Base-by-base conservation (phyloP, 75 land plant genomes). In the Azolla pinnata region DNA sequence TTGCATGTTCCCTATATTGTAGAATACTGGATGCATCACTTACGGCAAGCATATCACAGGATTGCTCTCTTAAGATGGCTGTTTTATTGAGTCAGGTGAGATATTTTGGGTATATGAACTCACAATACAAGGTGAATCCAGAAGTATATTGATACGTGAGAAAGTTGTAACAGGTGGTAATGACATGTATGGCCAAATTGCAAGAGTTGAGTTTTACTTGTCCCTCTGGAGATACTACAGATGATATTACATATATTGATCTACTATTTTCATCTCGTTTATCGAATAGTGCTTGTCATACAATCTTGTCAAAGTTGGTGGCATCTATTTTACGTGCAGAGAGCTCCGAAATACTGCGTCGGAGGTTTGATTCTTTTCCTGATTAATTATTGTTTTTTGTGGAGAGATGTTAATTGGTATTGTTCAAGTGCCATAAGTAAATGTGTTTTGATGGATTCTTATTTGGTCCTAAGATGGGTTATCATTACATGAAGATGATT, bases 31-130 rank as follows among this genome's bases (percentile, higher is more conserved):
- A 88, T 81, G 79, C 87, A 9, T 72, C 83, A 23, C 57, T 93
- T 54, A 72, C 61, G 60, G 83, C 85, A 7, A 81, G 82, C 49
- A 83, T 78, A 47, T 93, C 98, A 59, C 79, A 80, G 49, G 90
- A 93, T 67, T 88, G 96, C 61, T 93, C 98, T 31, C 66, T 88
- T 14, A 86, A 75, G 59, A 93, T 93, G 98, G 90, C 98, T 17
- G 47, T 70, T 32, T 62, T 70, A 23, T 73, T 93, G 63, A 80
- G 79, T 50, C 85, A 88, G 74, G 98, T 85, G 60, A 32, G 64
- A 1, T 47, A 38, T 27, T 3, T 45, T 47, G 27, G 55, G 23
- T 29, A 3, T 1, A 52, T 44, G 7, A 44, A 1, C 31, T 55
- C 1, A 7, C 10, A 14, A 14, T 38, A 7, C 42, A 7, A 38